phyloP scores from a whole-genome alignment of 805 yeast species.

The Kodamaea neixiangensis region DNA sequence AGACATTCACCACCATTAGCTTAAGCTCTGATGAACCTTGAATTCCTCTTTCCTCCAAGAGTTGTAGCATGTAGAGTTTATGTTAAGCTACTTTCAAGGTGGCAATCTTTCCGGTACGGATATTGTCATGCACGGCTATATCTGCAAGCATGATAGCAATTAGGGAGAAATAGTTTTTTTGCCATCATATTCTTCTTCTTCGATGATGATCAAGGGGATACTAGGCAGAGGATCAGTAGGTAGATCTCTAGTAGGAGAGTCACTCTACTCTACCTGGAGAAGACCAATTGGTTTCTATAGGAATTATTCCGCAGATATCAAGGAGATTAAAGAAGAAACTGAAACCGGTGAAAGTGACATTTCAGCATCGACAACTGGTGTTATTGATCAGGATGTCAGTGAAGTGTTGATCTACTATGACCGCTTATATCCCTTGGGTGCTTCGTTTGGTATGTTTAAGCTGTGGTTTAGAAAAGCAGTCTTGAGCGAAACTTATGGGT shows the following conservation, averaged over 20 bases:
- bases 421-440: constrained; percentile 33
- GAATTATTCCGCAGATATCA: constrained; percentile 26
- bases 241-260: not conserved
- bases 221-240: not conserved
- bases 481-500: not conserved
- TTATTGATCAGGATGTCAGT: constrained; percentile 32
- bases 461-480: constrained; percentile 19
- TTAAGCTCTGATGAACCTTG: too few species aligned
- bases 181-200: not conserved
- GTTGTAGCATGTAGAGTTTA: too few species aligned
- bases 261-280: not conserved
- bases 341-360: constrained; percentile 29
- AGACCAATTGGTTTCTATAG: constrained; percentile 6
- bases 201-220: not conserved
- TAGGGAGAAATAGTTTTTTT: not conserved
- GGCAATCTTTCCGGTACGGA: too few species aligned
- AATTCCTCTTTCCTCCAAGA: too few species aligned
- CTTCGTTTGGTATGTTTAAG: constrained; percentile 24
- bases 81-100: too few species aligned
- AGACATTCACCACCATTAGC: too few species aligned
- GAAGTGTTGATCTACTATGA: constrained; percentile 42
- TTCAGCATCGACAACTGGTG: constrained; percentile 43
- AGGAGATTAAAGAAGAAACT: constrained; percentile 33
- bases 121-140: not conserved
- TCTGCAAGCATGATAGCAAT: not conserved